These are phyloP conservation scores for Aotearoamyces nothofagi DNA, from an alignment of 2,329 filamentous ascomycete species.

Conservation along the genomic window DNA sequence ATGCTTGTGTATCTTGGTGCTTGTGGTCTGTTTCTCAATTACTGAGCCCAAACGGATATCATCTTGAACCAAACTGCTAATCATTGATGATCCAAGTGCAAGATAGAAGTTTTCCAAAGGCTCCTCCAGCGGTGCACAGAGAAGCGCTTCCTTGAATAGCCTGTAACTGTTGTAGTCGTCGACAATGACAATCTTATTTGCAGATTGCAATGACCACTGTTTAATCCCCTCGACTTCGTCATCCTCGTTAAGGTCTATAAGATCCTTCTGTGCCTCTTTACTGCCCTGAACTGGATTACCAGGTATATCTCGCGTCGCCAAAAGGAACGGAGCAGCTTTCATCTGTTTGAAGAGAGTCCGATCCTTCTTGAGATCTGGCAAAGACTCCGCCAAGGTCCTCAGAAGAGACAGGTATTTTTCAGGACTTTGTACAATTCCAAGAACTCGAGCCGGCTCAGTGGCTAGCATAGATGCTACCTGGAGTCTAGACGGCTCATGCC, in stretches of 20 bases:
- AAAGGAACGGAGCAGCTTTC: slow-evolving; percentile 59
- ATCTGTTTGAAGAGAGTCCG: slow-evolving; percentile 65
- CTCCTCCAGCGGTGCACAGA: slow-evolving; percentile 86
- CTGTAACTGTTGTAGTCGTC: slow-evolving; percentile 85
- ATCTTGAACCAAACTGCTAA: slow-evolving; percentile 67
- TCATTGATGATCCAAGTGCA: slow-evolving; percentile 59
- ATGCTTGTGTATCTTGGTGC: slow-evolving; percentile 57
- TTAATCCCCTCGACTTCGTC: slow-evolving; percentile 26
- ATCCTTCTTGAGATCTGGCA: slow-evolving; percentile 57
- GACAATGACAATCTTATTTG: slow-evolving; percentile 59
- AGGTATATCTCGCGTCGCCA: slow-evolving; percentile 64
- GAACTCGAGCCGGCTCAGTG: slow-evolving; percentile 65
- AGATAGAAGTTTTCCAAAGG: slow-evolving; percentile 71
- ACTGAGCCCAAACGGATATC: slow-evolving; percentile 48
- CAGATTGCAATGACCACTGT: slow-evolving; percentile 56
- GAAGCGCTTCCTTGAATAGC: slow-evolving; percentile 70
- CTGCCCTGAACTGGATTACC: slow-evolving; percentile 8
- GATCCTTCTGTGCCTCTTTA: not conserved
- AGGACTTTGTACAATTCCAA: slow-evolving; percentile 62
- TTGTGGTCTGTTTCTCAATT: slow-evolving; percentile 51
- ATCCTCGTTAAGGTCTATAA: slow-evolving; percentile 15
- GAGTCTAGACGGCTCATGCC: slow-evolving; percentile 72
- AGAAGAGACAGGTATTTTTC: slow-evolving; percentile 82
- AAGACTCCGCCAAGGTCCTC: slow-evolving; percentile 62
- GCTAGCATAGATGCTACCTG: slow-evolving; percentile 80